Percentiles rank a stretch among this genome's conserved stretches.
phyloP scores from a whole-genome alignment of 2,329 filamentous ascomycete species.

The Pseudocercospora vitis region DNA sequence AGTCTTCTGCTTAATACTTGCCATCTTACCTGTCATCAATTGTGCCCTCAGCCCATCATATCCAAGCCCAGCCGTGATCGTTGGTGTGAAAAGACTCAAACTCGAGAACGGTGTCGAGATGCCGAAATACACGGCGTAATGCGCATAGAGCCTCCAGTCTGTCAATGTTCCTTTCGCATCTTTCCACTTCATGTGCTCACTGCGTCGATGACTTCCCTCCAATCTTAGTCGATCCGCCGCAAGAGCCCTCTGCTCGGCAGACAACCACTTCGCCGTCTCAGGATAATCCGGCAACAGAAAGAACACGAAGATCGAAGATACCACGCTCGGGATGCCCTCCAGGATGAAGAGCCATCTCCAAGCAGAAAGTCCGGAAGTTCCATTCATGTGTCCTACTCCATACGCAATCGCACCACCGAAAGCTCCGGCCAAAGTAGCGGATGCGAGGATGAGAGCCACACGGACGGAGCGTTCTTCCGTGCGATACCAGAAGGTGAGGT shows the following conservation, averaged over 20 bases:
- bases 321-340: constrained; percentile 44
- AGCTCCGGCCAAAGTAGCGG: constrained; percentile 37
- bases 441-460: constrained; percentile 36
- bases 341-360: constrained; percentile 80
- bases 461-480: constrained; percentile 35
- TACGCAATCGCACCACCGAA: constrained; percentile 40
- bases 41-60: constrained; percentile 55
- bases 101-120: constrained; percentile 40
- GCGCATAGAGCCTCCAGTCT: constrained; percentile 54
- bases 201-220: constrained; percentile 46
- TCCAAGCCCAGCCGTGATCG: constrained; percentile 63
- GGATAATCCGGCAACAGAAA: constrained; percentile 56
- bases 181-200: constrained; percentile 49
- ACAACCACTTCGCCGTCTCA: constrained; percentile 48
- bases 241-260: constrained; percentile 45
- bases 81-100: constrained; percentile 32
- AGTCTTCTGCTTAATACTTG: not conserved
- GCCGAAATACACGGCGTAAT: constrained; percentile 55
- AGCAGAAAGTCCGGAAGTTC: constrained; percentile 56
- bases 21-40: constrained; percentile 30
- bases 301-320: constrained; percentile 55
- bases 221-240: constrained; percentile 44
- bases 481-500: constrained; percentile 36
- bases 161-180: constrained; percentile 51
- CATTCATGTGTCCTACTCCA: constrained; percentile 57